Base-by-base conservation (phyloP, 164 flowering plant species). In the Kalanchoe fedtschenkoi region DNA sequence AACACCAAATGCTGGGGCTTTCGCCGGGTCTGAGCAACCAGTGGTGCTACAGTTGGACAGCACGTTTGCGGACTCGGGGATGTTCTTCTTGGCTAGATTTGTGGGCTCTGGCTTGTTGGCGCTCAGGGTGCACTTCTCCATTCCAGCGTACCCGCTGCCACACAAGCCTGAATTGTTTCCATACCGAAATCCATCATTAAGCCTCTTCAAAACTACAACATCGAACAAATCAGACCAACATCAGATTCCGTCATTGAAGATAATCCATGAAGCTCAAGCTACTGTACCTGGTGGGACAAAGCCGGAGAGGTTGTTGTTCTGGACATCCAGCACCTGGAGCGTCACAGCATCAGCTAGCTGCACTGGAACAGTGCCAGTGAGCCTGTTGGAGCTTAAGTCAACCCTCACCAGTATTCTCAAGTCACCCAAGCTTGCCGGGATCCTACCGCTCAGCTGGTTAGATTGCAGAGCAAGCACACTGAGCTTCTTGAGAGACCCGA, bases 381-480 rank as follows among this genome's bases (percentile, higher is more conserved):
- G 78, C 61, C 21, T 60, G 73, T 95, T 95, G 41, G 72, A 90
- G 76, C 99, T 88, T 75, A 95, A 75, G 69, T 95, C 95, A 75
- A 91, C 46, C 80, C 99, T 87, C 34, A 65, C 71, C 57, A 95
- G 62, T 73, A 58, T 33, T 28, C 34, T 68, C 70, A 95, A 66
- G 24, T 80, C 82, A 3, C 99, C 99, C 63, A 95, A 71, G 71
- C 83, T 87, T 0, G 96, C 96, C 53, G 99, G 99, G 59, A 95
- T 83, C 0, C 93, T 91, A 21, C 97, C 97, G 15, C 75, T 76
- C 57, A 95, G 68, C 32, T 66, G 77, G 70, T 95, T 95, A 58
- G 38, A 72, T 59, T 88, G 95, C 58, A 95, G 66, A 30, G 93
- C 87, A 29, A 95, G 80, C 56, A 84, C 91, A 41, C 30, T 74